phyloP scores from a whole-genome alignment of 208 protist genomes.

The Lotmaria passim region DNA sequence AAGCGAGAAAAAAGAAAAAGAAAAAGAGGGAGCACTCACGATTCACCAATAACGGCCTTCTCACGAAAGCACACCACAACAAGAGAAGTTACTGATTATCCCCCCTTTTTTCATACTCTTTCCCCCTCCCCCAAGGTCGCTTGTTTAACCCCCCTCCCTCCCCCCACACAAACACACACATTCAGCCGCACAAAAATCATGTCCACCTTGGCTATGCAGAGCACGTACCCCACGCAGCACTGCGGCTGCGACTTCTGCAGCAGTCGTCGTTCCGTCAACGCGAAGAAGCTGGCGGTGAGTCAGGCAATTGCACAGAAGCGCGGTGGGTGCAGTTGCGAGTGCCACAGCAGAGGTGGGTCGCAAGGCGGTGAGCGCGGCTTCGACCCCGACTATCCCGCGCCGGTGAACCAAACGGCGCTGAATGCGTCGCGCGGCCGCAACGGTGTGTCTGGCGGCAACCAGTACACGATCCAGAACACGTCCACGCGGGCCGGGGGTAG shows the following conservation, averaged over 20 bases:
- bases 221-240: conserved; percentile 52
- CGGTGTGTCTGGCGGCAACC: conserved; percentile 52
- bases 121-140: too few relatives aligned
- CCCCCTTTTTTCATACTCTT: too few relatives aligned
- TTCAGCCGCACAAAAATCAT: conserved; percentile 22
- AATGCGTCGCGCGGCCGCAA: conserved; percentile 76
- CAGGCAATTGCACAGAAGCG: conserved; percentile 36
- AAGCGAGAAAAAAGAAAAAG: too few relatives aligned
- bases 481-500: conserved; percentile 7
- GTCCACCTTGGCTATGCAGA: conserved; percentile 51
- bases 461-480: conserved; percentile 51
- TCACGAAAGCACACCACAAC: too few relatives aligned
- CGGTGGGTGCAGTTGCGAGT: conserved; percentile 64
- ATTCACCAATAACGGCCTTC: too few relatives aligned
- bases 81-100: too few relatives aligned
- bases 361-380: conserved; percentile 41
- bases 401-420: conserved; percentile 82
- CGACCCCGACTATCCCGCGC: conserved; percentile 73
- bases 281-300: conserved; percentile 76
- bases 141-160: neutral
- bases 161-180: too few relatives aligned
- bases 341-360: conserved; percentile 42
- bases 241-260: conserved; percentile 91
- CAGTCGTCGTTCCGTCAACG: conserved; percentile 75
- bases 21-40: too few relatives aligned